Percentiles rank a stretch among this genome's conserved stretches.
Conservation (phyloP, 2,329 filamentous ascomycete species). For the Aspergillus tanneri region DNA sequence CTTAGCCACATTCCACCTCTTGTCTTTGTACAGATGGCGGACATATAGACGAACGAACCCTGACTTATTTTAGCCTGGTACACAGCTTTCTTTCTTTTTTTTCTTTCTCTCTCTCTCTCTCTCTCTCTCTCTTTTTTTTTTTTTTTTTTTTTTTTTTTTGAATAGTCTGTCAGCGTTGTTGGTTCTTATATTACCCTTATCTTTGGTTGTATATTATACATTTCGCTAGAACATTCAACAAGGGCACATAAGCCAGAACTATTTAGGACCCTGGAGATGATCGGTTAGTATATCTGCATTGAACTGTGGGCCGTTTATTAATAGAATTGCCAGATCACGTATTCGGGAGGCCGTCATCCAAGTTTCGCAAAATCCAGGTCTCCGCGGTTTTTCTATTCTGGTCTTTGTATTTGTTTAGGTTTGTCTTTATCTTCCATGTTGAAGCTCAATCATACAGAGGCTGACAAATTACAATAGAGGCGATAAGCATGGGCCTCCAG, state of each 20-base stretch:
- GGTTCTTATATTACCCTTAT: too few species aligned
- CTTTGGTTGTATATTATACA: too few species aligned
- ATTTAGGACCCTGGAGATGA: constrained; percentile 28
- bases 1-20: neutral
- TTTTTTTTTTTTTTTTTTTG: too few species aligned
- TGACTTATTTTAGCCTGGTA: too few species aligned
- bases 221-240: too few species aligned
- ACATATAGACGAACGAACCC: too few species aligned
- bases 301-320: neutral
- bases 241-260: neutral
- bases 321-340: constrained; percentile 68
- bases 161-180: too few species aligned
- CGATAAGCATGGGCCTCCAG: constrained; percentile 73
- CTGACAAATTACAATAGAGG: constrained; percentile 56
- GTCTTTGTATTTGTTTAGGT: constrained; percentile 80
- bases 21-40: neutral
- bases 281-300: constrained; percentile 25
- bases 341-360: constrained; percentile 82
- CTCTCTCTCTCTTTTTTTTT: neutral
- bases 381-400: constrained; percentile 88
- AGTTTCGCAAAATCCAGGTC: constrained; percentile 90
- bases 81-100: too few species aligned
- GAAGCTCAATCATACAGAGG: neutral
- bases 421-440: constrained; percentile 26
- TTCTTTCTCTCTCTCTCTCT: neutral